These are phyloP conservation scores for Chernovozyma aurita DNA, from an alignment of 1,139 yeast genomes.

Conservation along the genomic window DNA sequence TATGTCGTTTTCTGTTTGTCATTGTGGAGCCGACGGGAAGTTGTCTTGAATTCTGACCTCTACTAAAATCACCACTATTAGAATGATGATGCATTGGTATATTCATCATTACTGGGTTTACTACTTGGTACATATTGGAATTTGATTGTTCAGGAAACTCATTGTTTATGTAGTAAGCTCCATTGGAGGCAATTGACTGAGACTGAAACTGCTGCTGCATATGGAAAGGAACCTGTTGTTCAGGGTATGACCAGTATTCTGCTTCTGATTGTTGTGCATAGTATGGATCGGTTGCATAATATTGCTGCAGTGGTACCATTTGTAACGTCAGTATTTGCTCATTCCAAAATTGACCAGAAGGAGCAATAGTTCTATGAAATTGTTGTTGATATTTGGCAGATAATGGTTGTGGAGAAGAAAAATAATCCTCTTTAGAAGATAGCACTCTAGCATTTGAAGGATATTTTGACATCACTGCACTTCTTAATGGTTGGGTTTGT, in stretches of 20 bases:
- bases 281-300: background rate
- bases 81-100: conserved; percentile 6
- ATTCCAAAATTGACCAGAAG: background rate
- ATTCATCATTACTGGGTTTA: conserved; percentile 12
- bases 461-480: conserved; percentile 11
- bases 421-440: conserved; percentile 17
- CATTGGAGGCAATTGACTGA: background rate
- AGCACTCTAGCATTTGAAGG: conserved; percentile 1
- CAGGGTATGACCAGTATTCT: background rate
- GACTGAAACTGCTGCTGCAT: conserved; percentile 1
- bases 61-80: conserved; percentile 2
- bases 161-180: background rate
- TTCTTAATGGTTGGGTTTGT: conserved; percentile 39
- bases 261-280: background rate
- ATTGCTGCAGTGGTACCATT: conserved; percentile 10
- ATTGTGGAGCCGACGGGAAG: conserved; percentile 8
- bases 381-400: conserved; percentile 9
- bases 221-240: background rate
- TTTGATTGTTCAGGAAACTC: background rate
- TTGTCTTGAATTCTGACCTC: conserved; percentile 12
- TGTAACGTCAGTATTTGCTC: background rate
- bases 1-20: background rate
- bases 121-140: conserved; percentile 11
- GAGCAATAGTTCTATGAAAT: background rate
- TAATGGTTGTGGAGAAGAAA: conserved; percentile 13